phyloP scores from a whole-genome alignment of 2,329 filamentous ascomycete species.

The Diaporthe nobilis region DNA sequence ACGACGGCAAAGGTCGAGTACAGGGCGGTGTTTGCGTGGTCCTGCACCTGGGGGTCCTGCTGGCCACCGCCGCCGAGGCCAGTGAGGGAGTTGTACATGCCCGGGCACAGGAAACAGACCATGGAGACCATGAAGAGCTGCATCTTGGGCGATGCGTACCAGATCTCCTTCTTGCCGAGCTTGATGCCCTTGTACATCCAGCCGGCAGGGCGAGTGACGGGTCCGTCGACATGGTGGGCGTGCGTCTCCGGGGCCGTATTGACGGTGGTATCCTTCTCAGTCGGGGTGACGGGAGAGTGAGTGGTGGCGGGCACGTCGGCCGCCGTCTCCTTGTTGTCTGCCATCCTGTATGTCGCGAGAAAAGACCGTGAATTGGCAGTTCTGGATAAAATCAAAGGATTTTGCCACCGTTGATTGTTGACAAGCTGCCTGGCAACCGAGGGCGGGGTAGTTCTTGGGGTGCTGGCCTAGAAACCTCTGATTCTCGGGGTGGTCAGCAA shows the following conservation, averaged over 20 bases:
- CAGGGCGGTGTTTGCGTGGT: slow-evolving; percentile 68
- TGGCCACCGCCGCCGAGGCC: slow-evolving; percentile 74
- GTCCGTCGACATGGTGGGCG: slow-evolving; percentile 8
- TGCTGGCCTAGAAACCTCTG: neutral
- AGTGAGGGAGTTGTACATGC: slow-evolving; percentile 76
- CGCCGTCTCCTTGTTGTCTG: slow-evolving; percentile 36
- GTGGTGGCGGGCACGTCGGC: slow-evolving; percentile 10
- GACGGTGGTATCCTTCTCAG: slow-evolving; percentile 6
- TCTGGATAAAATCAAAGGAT: neutral
- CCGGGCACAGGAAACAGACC: slow-evolving; percentile 77
- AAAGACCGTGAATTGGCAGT: neutral
- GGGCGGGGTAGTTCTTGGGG: slow-evolving; percentile 23
- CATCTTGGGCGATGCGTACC: slow-evolving; percentile 80
- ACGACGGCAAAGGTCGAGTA: slow-evolving; percentile 69
- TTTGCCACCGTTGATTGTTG: slow-evolving; percentile 3
- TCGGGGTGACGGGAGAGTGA: neutral
- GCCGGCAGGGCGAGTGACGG: slow-evolving; percentile 58
- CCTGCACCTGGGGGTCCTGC: slow-evolving; percentile 65
- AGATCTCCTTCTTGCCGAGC: slow-evolving; percentile 66
- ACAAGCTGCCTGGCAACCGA: slow-evolving; percentile 29
- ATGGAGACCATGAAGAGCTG: slow-evolving; percentile 81
- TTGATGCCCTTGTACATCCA: slow-evolving; percentile 79
- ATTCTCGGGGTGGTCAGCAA: slow-evolving; percentile 2
- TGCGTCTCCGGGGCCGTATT: neutral
- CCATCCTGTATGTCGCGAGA: slow-evolving; percentile 21